Base-by-base conservation (phyloP, 1,284 basidiomycete species). In the Amylostereum areolatum region DNA sequence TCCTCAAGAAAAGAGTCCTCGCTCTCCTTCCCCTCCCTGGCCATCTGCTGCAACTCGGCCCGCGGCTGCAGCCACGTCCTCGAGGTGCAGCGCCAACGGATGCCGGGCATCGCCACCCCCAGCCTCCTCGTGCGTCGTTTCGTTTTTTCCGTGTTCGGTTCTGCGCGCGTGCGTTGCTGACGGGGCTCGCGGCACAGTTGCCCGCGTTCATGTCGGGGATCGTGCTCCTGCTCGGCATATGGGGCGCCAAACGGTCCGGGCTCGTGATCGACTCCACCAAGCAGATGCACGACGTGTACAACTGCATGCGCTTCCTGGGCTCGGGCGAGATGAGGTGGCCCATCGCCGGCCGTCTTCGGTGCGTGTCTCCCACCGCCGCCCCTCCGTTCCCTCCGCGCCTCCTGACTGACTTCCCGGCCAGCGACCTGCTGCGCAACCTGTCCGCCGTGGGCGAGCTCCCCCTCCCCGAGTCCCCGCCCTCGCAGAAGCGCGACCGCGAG, bases 1-100 rank as follows among this genome's bases (percentile, higher is more conserved):
- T 80, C 82, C 0, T 77, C 78, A 1, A 70, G 72, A 40, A 78
- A 79, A 52, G 75, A 76, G 0, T 78, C 80, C 0, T 70, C 77
- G 1, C 61, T 83, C 2, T 72, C 81, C 2, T 61, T 83, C 72
- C 86, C 90, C 0, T 89, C 87, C 0, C 72, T 92, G 11, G 85
- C 89, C 0, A 91, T 93, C 45, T 92, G 90, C 62, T 85, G 84
- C 12, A 92, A 89, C 53, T 90, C 90, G 1, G 87, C 90, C 0
- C 72, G 89, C n/a, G 83, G 84, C 2, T 88, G 83, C 52, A 80
- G 78, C 37, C 88, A 88, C 59, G 75, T 92, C 31, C 69, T 85
- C 25, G 83, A 90, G 55, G 68, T 76, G 3, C 72, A 75, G 50
- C 65, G 68, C 49, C 66, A 63, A 48, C 66, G 75, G 29, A 58